Conservation (phyloP, 2,329 filamentous ascomycete genomes). For the Fusarium acutatum region DNA sequence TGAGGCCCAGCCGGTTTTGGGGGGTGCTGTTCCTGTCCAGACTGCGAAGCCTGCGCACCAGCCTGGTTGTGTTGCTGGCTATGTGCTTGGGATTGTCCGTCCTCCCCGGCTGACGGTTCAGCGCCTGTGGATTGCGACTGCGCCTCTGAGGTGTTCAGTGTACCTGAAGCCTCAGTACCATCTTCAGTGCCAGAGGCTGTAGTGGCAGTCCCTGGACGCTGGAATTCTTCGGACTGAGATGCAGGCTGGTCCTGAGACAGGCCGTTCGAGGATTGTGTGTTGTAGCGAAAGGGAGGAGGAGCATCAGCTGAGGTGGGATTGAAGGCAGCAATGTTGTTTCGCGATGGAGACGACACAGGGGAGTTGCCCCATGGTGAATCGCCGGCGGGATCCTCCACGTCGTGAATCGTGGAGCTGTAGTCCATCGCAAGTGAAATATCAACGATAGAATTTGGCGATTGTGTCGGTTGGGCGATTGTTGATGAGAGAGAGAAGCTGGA, state of each 20-base stretch:
- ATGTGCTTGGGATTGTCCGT: conserved; percentile 25
- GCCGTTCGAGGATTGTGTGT: conserved; percentile 54
- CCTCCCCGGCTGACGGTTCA: conserved; percentile 19
- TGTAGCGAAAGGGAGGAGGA: conserved; percentile 55
- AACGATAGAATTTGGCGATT: conserved; percentile 9
- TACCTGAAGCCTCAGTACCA: conserved; percentile 48
- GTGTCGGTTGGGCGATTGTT: conserved; percentile 11
- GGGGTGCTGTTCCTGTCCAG: conserved; percentile 56
- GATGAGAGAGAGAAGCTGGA: conserved; percentile 26
- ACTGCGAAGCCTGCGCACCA: conserved; percentile 29
- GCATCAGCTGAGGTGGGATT: conserved; percentile 50
- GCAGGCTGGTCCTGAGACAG: conserved; percentile 48
- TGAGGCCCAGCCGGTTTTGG: conserved; percentile 70
- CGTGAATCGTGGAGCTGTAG: conserved; percentile 65
- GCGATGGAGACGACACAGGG: conserved; percentile 60
- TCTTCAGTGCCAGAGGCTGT: conserved; percentile 56
- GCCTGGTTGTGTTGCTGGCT: conserved; percentile 43
- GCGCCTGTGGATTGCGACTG: conserved; percentile 30
- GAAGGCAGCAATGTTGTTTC: conserved; percentile 56
- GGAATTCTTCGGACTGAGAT: conserved; percentile 51
- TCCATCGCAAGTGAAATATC: conserved; percentile 56
- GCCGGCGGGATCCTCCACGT: conserved; percentile 61
- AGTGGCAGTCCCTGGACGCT: conserved; percentile 57
- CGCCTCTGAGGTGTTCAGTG: conserved; percentile 28
- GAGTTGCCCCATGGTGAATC: conserved; percentile 66